Evolutionary conservation across 106 monocot genomes (phyloP), one percentile per base, ranked within the genome.

Genomic region (Hemerocallis citrina): DNA sequence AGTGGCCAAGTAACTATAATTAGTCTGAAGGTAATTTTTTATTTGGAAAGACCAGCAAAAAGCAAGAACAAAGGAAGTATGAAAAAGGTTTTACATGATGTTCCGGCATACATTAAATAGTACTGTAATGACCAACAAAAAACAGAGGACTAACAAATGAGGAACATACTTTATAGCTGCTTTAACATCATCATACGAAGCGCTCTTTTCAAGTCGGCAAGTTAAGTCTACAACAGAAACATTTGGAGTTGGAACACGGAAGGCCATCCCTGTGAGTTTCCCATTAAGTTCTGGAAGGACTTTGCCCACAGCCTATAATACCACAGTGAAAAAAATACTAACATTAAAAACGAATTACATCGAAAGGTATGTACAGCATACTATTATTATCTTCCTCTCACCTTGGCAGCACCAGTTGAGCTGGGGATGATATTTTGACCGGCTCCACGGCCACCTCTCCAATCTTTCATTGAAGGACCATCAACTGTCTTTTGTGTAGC

Each of bases 401-500:
- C 95, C 90, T 90, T 95, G 40, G 95, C 95, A 30, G 95, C 95
- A 72, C 95, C 95, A 28, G 95, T 95, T 39, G 95, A 95, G 60
- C 95, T 95, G 35, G 95, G 95, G 31, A 95, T 95, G 60, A 95
- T 95, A 65, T 95, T 95, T 57, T 95, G 95, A 57, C 81, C 72
- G 62, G 95, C 95, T 52, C 95, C 95, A 66, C 95, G 95, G 0
- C 95, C 95, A 17, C 95, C 95, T 60, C 95, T 74, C 95, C 95
- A 95, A 48, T 95, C 95, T 52, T 95, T 95, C 83, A 69, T 90
- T n/a, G 95, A 95, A 21, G 95, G 95, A 46, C 86, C 89, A 69
- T 95, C 95, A 62, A 95, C 95, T 48, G 95, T 95, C 69, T 95
- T 95, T 64, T 95, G 95, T 54, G 95, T 95, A 55, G 95, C 95